Evolutionary conservation across 108 stramenopile genomes (phyloP), one percentile per base, ranked within the genome.

Genomic region (Skeletonema costatum): DNA sequence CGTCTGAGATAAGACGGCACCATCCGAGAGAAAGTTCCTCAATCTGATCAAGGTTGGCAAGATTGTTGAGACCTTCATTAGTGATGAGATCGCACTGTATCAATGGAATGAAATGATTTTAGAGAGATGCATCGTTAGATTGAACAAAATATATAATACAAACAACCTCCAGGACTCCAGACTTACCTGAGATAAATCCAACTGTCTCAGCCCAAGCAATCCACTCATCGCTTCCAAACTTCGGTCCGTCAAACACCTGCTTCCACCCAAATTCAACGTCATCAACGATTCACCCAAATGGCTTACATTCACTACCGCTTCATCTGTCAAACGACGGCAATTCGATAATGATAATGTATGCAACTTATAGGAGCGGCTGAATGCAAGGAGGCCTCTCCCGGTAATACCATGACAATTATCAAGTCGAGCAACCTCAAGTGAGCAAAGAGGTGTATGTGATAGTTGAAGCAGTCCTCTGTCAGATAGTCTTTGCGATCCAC

Each of bases 11-110:
- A 32, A 56, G 65, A 30, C 92, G 78, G 67, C 94, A 96, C 92
- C 94, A 93, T 31, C 94, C 94, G 8, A 96, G 72, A 31, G 88
- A 90, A 10, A 96, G 82, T 58, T 93, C 92, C 66, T 91, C 87
- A 4, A 96, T 70, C 21, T 58, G 42, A 39, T 88, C 70, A 39
- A 92, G 68, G 50, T 83, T 59, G 21, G 84, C 63, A 5, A 96
- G 77, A 61, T 80, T 63, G 25, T 81, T 56, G 10, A 96, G 67
- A n/a, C 90, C 92, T 12, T 78, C 83, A 64, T 96, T 86, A 1
- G 92, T 93, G 50, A 96, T 84, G 38, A 93, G 86, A 66, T 96
- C 94, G 62, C 92, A 93, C 77, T 82, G 44, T 5, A 16, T n/a
- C 3, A 46, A 46, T 16, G 0, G 44, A n/a, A 46, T n/a, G 44